A percentile compares a stretch with the other conserved stretches of the same genome.
These are phyloP conservation scores for Pseudogymnoascus sp. DNA, from an alignment of 2,329 filamentous ascomycete genomes.

Conservation along the genomic window DNA sequence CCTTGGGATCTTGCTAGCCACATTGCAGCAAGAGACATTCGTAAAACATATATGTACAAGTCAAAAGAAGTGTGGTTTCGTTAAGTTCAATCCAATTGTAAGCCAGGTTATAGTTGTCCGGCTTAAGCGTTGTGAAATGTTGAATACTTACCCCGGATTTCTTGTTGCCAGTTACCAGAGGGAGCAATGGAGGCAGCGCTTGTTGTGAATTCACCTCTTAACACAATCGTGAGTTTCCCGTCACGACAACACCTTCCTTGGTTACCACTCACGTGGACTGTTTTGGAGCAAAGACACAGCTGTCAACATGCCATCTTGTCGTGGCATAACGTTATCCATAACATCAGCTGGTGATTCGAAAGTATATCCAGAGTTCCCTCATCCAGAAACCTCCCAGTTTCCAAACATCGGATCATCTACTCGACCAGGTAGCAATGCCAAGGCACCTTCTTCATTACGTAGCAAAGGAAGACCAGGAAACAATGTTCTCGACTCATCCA, in stretches of 20 bases:
- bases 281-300: not conserved
- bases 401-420: slow-evolving; percentile 20
- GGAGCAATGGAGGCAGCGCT: not conserved
- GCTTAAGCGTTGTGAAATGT: not conserved
- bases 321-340: slow-evolving; percentile 23
- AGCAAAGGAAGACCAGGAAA: not conserved
- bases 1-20: not conserved
- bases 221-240: not conserved
- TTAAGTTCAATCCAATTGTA: not conserved
- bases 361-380: slow-evolving; percentile 46
- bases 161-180: not conserved
- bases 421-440: not conserved
- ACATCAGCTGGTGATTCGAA: slow-evolving; percentile 24
- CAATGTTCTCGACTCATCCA: not conserved
- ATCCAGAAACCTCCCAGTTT: slow-evolving; percentile 44
- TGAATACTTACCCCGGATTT: not conserved
- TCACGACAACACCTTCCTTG: not conserved
- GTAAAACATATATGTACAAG: not conserved
- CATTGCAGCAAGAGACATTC: not conserved
- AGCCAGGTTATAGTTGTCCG: not conserved
- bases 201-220: slow-evolving; percentile 1
- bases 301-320: slow-evolving; percentile 22
- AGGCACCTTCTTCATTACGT: not conserved
- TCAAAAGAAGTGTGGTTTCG: not conserved
- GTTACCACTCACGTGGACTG: not conserved